A percentile compares a stretch with the other conserved stretches of the same genome.
phyloP scores from a whole-genome alignment of 805 yeast species.

The Sungouiozyma ichnusensis region DNA sequence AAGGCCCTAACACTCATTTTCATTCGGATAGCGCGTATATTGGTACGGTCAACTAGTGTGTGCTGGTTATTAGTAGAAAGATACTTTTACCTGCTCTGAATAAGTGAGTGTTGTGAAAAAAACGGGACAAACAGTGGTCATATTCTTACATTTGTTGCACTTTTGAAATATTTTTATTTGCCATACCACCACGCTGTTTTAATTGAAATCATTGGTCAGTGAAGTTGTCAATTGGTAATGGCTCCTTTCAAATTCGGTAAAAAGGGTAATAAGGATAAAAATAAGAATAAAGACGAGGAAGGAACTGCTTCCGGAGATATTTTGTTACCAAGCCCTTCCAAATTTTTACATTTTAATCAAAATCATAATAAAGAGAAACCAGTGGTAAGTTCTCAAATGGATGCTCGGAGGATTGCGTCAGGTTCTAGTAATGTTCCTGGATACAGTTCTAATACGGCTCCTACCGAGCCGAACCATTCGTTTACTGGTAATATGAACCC shows the following conservation, averaged over 20 bases:
- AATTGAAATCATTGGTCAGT: too few species aligned
- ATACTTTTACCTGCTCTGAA: too few species aligned
- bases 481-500: constrained; percentile 1
- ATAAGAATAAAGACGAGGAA: constrained; percentile 14
- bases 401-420: neutral
- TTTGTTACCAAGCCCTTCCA: constrained; percentile 5
- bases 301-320: neutral
- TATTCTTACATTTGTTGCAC: too few species aligned
- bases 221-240: too few species aligned
- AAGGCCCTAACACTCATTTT: too few species aligned
- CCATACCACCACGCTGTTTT: too few species aligned
- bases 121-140: too few species aligned
- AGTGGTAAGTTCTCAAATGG: neutral
- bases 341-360: constrained; percentile 6
- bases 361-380: neutral
- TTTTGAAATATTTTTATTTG: too few species aligned
- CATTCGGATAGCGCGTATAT: too few species aligned
- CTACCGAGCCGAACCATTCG: neutral
- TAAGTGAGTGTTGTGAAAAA: too few species aligned
- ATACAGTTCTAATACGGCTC: neutral
- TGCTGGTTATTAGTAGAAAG: too few species aligned
- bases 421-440: neutral
- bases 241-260: constrained; percentile 51
- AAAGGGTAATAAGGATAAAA: constrained; percentile 32
- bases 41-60: too few species aligned